Percentiles rank a stretch among this genome's conserved stretches.
phyloP scores from a whole-genome alignment of 768 basidiomycete species.

The Lactarius trivialis region DNA sequence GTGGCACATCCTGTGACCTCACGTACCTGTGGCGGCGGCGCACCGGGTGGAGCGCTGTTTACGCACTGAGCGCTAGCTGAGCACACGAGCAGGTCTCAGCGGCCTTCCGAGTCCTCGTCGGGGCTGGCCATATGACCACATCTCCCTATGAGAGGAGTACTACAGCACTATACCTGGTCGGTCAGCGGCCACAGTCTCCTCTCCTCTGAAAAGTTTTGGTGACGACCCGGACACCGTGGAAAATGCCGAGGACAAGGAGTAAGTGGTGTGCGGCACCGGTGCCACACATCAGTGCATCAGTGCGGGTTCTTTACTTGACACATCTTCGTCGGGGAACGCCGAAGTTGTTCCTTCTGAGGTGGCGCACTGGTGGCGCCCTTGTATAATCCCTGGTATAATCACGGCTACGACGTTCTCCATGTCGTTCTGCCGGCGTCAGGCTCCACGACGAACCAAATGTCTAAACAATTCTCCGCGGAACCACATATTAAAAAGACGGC shows the following conservation, averaged over 20 bases:
- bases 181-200: neutral
- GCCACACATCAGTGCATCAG: neutral
- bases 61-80: neutral
- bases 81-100: neutral
- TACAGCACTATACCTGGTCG: neutral
- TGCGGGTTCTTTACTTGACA: neutral
- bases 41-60: neutral
- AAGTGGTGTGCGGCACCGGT: neutral
- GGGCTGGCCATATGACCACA: neutral
- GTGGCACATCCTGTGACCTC: neutral
- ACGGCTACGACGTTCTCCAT: neutral
- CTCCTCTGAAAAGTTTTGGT: neutral
- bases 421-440: neutral
- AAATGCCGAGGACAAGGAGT: neutral
- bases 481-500: neutral
- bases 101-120: no score
- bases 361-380: neutral
- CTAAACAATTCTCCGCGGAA: neutral
- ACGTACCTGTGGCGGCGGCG: neutral
- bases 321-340: neutral
- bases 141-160: neutral
- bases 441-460: neutral
- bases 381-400: neutral
- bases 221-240: neutral
- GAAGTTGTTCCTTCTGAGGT: neutral